Evolutionary conservation across 306 rosid genomes (phyloP).

Genomic region (Prunus campanulata): DNA sequence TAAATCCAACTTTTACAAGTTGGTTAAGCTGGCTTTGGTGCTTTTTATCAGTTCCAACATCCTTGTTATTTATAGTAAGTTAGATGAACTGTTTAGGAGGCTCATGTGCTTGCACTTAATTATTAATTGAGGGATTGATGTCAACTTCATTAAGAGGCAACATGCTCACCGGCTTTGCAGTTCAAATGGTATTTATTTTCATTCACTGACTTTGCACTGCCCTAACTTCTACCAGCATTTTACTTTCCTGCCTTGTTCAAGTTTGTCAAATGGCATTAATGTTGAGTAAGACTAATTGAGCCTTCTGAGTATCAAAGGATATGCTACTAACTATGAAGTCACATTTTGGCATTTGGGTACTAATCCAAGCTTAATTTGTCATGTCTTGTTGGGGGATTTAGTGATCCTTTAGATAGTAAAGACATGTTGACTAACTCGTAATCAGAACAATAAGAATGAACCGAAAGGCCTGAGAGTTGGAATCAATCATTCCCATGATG

Average conservation of each 20-base stretch:
- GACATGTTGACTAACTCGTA: no score
- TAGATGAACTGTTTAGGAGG: constrained; percentile 12
- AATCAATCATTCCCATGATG: no score
- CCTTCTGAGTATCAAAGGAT: not conserved
- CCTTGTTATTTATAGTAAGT: constrained; percentile 6
- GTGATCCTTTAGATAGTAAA: no score
- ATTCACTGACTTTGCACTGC: not conserved
- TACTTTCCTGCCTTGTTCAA: not conserved
- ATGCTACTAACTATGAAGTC: no score
- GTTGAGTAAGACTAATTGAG: not conserved
- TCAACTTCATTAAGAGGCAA: not conserved
- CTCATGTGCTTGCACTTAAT: not conserved
- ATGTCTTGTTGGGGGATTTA: no score
- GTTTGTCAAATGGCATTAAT: constrained; percentile 1
- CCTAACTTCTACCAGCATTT: not conserved
- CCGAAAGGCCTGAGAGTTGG: no score
- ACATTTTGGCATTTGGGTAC: no score
- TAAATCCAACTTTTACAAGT: not conserved
- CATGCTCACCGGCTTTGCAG: not conserved
- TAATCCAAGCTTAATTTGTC: no score
- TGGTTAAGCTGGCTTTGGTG: not conserved
- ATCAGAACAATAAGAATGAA: no score
- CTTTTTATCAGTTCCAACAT: not conserved
- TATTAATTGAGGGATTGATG: not conserved
- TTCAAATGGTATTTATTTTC: not conserved